phyloP scores from a whole-genome alignment of 2,329 filamentous ascomycete genomes.

The Ceratocystis eucalypticola region DNA sequence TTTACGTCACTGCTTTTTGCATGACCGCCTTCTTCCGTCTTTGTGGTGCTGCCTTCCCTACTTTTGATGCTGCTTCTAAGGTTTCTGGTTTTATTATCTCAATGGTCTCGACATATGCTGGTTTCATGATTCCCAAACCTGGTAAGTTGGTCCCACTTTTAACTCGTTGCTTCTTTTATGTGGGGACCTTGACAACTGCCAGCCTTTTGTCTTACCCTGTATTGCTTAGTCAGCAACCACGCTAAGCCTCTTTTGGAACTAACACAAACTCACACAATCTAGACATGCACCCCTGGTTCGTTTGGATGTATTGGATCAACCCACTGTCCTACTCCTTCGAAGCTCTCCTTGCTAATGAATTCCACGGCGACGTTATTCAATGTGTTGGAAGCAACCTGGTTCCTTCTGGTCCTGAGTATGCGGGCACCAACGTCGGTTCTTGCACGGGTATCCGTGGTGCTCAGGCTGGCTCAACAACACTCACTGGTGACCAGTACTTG shows the following conservation, averaged over 20 bases:
- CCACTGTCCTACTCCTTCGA: conserved; percentile 60
- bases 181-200: neutral
- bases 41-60: conserved; percentile 41
- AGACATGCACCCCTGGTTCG: conserved; percentile 49
- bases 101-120: conserved; percentile 46
- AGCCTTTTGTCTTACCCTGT: neutral
- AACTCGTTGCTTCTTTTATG: neutral
- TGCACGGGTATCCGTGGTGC: conserved; percentile 48
- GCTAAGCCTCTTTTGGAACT: neutral
- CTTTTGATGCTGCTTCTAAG: conserved; percentile 47
- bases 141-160: conserved; percentile 10
- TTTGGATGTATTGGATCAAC: conserved; percentile 51
- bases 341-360: conserved; percentile 56
- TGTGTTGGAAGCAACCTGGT: conserved; percentile 39
- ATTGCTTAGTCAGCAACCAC: neutral
- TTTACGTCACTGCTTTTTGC: conserved; percentile 38
- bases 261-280: neutral
- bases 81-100: conserved; percentile 37
- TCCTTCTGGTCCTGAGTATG: conserved; percentile 37
- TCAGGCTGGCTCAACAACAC: conserved; percentile 31
- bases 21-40: conserved; percentile 47
- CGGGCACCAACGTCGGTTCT: conserved; percentile 31
- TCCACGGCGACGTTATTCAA: conserved; percentile 41
- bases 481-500: conserved; percentile 48
- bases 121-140: conserved; percentile 48